These are phyloP conservation scores for Moringa oleifera DNA, from an alignment of 345 rosid genomes.

Conservation along the genomic window DNA sequence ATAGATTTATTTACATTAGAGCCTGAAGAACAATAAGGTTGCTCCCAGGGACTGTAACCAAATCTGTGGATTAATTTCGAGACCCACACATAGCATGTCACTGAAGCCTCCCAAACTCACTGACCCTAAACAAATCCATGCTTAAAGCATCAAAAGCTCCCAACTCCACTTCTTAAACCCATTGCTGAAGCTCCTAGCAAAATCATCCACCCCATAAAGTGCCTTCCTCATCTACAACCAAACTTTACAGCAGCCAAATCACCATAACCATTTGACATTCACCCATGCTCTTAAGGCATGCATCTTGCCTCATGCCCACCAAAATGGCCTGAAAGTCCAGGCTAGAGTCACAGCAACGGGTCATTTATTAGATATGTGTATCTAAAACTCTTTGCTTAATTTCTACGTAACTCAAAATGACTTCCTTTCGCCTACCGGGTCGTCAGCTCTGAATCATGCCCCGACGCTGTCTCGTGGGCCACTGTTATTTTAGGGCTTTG, in stretches of 20 bases:
- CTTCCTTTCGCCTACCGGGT: conserved; percentile 13
- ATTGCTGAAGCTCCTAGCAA: conserved; percentile 13
- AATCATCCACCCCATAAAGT: conserved; percentile 19
- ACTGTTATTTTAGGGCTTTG: conserved; percentile 18
- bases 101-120: background rate
- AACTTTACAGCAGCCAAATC: conserved; percentile 14
- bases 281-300: conserved; percentile 23
- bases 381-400: conserved; percentile 24
- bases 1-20: no score
- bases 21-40: no score
- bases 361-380: conserved; percentile 18
- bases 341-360: conserved; percentile 16
- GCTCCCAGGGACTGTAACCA: no score
- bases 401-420: conserved; percentile 18
- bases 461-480: conserved; percentile 31
- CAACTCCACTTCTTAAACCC: conserved; percentile 16
- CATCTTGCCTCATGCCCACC: conserved; percentile 8
- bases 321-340: conserved; percentile 20
- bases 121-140: conserved; percentile 17
- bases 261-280: conserved; percentile 20
- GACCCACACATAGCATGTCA: no score
- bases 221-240: conserved; percentile 19
- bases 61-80: no score
- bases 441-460: conserved; percentile 6
- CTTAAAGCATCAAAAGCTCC: conserved; percentile 19